Conservation (phyloP, 1,139 yeast genomes). For the Yamadazyma blattariae region DNA sequence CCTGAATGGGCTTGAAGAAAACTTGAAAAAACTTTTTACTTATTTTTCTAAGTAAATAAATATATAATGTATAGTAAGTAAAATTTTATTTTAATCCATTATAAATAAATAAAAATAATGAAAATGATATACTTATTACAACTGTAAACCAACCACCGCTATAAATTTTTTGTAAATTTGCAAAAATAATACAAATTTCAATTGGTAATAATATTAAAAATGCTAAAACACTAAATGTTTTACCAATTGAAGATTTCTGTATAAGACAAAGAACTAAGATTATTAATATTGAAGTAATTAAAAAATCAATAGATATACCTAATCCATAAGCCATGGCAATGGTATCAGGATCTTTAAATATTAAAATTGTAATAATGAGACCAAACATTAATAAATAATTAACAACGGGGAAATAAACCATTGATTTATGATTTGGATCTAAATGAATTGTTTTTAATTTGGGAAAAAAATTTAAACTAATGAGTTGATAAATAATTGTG, state of each 20-base stretch:
- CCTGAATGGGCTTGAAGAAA: slow-evolving; percentile 23
- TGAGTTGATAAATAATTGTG: slow-evolving; percentile 50
- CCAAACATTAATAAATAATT: slow-evolving; percentile 51
- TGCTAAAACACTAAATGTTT: slow-evolving; percentile 1
- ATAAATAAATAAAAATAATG: slow-evolving; percentile 4
- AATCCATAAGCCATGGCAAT: slow-evolving; percentile 62
- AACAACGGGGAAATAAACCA: slow-evolving; percentile 49
- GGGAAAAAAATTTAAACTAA: slow-evolving; percentile 54
- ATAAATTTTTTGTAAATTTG: slow-evolving; percentile 5
- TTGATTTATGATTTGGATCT: slow-evolving; percentile 35
- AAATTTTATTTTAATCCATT: not conserved
- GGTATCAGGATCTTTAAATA: slow-evolving; percentile 46
- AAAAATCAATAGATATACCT: slow-evolving; percentile 54
- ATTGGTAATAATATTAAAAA: slow-evolving; percentile 7
- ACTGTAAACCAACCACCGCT: slow-evolving; percentile 12
- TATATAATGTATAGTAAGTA: not conserved
- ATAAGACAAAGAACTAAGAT: slow-evolving; percentile 24
- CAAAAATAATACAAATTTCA: slow-evolving; percentile 6
- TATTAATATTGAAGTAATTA: slow-evolving; percentile 49
- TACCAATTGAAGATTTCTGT: slow-evolving; percentile 6
- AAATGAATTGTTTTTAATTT: slow-evolving; percentile 43
- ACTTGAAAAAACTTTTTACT: too few species aligned
- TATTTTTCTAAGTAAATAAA: too few species aligned
- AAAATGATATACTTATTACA: slow-evolving; percentile 5
- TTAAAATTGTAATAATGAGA: slow-evolving; percentile 48